Evolutionary conservation across 2,329 filamentous ascomycete species (phyloP).

Genomic region (Diaporthe vexans): DNA sequence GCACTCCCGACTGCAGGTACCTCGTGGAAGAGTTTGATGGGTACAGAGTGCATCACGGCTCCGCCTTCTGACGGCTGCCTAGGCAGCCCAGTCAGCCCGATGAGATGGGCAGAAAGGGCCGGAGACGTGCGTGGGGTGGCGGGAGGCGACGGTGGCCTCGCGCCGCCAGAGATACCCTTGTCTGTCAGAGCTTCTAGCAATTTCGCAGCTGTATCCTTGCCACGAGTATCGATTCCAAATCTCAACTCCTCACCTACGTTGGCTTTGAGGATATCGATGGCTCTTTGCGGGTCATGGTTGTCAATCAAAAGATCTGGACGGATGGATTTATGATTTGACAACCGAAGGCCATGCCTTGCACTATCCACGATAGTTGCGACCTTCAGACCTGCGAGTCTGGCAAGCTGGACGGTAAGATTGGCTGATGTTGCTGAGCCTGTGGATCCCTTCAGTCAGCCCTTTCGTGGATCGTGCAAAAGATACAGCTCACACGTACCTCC

Average conservation of each 20-base stretch:
- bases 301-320: conserved; percentile 77
- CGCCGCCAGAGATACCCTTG: conserved; percentile 42
- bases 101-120: conserved; percentile 65
- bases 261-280: conserved; percentile 73
- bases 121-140: conserved; percentile 53
- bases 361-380: conserved; percentile 77
- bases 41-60: conserved; percentile 73
- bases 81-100: conserved; percentile 77
- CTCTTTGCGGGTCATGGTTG: conserved; percentile 74
- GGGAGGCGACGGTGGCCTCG: conserved; percentile 52
- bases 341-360: conserved; percentile 73
- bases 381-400: conserved; percentile 73
- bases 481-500: conserved; percentile 64
- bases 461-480: background rate
- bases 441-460: background rate
- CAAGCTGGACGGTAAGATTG: conserved; percentile 76
- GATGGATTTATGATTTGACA: conserved; percentile 60
- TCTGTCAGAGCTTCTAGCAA: conserved; percentile 66
- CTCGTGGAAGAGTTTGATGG: conserved; percentile 83
- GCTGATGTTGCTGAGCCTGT: conserved; percentile 77
- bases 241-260: conserved; percentile 71
- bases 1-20: conserved; percentile 73
- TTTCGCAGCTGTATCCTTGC: conserved; percentile 72
- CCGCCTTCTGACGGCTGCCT: conserved; percentile 63
- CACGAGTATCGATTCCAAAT: conserved; percentile 78